Evolutionary conservation across 2,329 filamentous ascomycete genomes (phyloP), one percentile per base, ranked within the genome.

Genomic region (Cryphonectria nitschkei): DNA sequence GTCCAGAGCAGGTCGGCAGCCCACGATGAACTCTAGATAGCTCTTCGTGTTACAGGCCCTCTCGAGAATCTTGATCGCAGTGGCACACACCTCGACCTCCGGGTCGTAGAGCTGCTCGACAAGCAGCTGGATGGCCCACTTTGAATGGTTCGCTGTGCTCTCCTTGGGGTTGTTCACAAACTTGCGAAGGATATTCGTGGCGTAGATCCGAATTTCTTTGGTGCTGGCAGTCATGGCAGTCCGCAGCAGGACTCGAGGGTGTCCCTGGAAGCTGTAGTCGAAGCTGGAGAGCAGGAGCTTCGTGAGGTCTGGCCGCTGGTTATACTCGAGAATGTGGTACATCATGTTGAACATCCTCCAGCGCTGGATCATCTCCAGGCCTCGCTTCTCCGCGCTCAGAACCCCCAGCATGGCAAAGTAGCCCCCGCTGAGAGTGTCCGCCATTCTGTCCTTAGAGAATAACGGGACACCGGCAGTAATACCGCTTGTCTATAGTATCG

Each of bases 301-400:
- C 78, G 98, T 94, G 71, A 99, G 85, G 79, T 99, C 96, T 62
- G 95, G 94, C 2, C 96, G 92, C 80, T 96, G 92, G 76, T 93
- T 94, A 61, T 97, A 85, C 77, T 98, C 95, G 70, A 98, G 88
- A 73, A 99, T 97, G 80, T 98, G 96, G 79, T 99, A 99, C 86
- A 98, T 97, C 94, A 99, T 99, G 81, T 98, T 98, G 82, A 98
- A 95, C 87, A 99, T 97, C 76, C 94, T 93, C 95, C 96, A 98
- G 76, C 94, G 87, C 79, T 98, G 95, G 78, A 99, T 88, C 82
- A 99, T 95, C 73, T 92, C 90, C 34, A 98, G 86, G 0, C 96
- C 96, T 75, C 92, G 93, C 0, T 88, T 83, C 76, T 97, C 94
- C 68, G 91, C 91, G 76, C 92, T 98, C 70, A 99, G 82, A 14